Evolutionary conservation across 129 eudicot genomes (phyloP), one percentile per base, ranked within the genome.

Genomic region (Centella asiatica): DNA sequence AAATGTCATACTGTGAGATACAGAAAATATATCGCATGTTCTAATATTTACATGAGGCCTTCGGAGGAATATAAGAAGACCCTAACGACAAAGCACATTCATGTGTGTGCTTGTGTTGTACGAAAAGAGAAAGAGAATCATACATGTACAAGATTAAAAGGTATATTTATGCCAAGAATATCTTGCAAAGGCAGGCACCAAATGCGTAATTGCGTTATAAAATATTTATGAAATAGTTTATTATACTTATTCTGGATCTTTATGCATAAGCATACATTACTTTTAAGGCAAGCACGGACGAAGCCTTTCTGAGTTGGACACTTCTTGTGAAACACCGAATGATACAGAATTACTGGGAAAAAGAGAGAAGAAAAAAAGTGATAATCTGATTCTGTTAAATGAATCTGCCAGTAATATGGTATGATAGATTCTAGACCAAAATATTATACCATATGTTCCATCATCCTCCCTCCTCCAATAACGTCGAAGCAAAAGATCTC

Each of bases 401-500:
- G 14, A 11, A 51, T 47, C 33, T 25, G 37, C 26, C 40, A 27
- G 18, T 29, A 18, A 22, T 52, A 50, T 57, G 55, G 63, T 58
- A 49, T 8, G 20, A 13, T 47, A 48, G 51, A 39, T 18, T 68
- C 28, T 0, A 57, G 22, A 15, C 14, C 20, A 42, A 36, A 40
- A 72, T 15, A 23, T 44, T 28, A n/a, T 77, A 86, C 95, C 79
- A 54, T 86, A 86, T 58, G 95, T 78, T 14, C 90, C 90, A 45
- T 83, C 83, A 11, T 83, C 85, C 22, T 86, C 95, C 79, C 71
- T 86, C 79, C 77, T 83, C 95, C 95, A 86, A 56, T 77, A 72
- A 3, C 95, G 95, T 23, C 75, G 77, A 68, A 86, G 65, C 46
- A 86, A 68, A 19, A 86, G 74, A 68, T 86, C 95, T 76, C 95